These are phyloP conservation scores for Cytospora paraplurivora DNA, from an alignment of 2,329 filamentous ascomycete species.

Conservation along the genomic window DNA sequence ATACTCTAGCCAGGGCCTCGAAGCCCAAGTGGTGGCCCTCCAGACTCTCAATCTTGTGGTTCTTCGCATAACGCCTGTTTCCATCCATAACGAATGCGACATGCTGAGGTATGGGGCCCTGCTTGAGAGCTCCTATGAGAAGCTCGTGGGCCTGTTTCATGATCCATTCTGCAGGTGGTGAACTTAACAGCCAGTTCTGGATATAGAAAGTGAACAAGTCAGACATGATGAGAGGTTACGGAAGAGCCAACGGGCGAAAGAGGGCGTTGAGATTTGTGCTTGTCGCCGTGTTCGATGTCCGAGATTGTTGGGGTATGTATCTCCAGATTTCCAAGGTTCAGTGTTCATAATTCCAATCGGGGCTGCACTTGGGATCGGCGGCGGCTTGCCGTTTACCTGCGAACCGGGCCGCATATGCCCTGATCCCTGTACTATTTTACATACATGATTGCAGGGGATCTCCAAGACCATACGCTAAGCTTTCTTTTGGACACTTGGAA, in stretches of 20 bases:
- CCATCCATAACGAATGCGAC: constrained; percentile 99
- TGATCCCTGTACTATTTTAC: constrained; percentile 15
- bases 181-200: constrained; percentile 75
- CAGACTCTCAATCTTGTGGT: constrained; percentile 90
- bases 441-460: constrained; percentile 6
- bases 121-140: constrained; percentile 83
- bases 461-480: neutral
- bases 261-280: neutral
- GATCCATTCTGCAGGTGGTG: constrained; percentile 90
- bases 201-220: constrained; percentile 54
- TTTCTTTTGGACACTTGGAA: constrained; percentile 14
- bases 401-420: neutral
- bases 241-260: neutral
- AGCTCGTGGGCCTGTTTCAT: constrained; percentile 77
- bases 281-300: neutral
- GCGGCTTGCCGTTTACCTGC: neutral
- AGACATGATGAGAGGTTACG: constrained; percentile 46
- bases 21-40: constrained; percentile 96
- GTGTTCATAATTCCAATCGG: constrained; percentile 10
- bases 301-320: neutral
- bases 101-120: constrained; percentile 91
- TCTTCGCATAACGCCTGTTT: constrained; percentile 88
- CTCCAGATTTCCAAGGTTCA: neutral
- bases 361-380: constrained; percentile 19
- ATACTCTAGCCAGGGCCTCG: constrained; percentile 83